These are phyloP conservation scores for Colletotrichum sp. DNA, from an alignment of 2,329 filamentous ascomycete species.

Conservation along the genomic window DNA sequence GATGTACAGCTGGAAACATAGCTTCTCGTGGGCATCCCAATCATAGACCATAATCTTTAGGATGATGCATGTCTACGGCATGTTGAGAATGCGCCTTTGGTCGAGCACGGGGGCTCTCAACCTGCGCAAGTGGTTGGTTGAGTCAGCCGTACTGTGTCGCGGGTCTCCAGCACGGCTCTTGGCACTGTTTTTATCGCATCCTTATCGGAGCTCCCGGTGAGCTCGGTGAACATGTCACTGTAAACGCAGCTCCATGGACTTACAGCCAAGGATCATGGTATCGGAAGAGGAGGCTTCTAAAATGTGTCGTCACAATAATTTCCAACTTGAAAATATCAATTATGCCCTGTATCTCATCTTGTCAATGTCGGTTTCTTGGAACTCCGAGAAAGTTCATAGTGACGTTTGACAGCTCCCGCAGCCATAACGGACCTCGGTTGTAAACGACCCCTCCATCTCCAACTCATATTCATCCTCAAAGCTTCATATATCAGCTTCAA, in stretches of 20 bases:
- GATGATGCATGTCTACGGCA: background rate
- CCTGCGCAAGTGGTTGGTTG: conserved; percentile 18
- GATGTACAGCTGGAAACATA: conserved; percentile 70
- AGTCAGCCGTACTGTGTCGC: conserved; percentile 19
- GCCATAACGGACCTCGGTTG: conserved; percentile 12
- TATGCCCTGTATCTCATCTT: background rate
- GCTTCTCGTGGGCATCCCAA: conserved; percentile 49
- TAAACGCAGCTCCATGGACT: background rate
- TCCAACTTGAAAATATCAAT: background rate
- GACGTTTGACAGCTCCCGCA: background rate
- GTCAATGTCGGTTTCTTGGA: background rate
- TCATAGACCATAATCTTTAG: conserved; percentile 48
- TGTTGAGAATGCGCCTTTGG: conserved; percentile 5
- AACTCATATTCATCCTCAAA: background rate
- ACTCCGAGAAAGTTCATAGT: background rate
- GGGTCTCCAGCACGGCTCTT: background rate
- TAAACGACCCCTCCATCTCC: conserved; percentile 1
- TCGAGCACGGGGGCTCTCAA: background rate
- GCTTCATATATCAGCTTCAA: background rate
- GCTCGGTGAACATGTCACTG: background rate
- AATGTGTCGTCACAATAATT: background rate
- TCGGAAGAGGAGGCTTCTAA: background rate
- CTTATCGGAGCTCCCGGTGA: background rate
- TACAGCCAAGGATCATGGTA: background rate
- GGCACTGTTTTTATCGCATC: background rate